A percentile compares a stretch with the other conserved stretches of the same genome.
phyloP scores from a whole-genome alignment of 164 flowering plant genomes.

The Aristolochia californica region DNA sequence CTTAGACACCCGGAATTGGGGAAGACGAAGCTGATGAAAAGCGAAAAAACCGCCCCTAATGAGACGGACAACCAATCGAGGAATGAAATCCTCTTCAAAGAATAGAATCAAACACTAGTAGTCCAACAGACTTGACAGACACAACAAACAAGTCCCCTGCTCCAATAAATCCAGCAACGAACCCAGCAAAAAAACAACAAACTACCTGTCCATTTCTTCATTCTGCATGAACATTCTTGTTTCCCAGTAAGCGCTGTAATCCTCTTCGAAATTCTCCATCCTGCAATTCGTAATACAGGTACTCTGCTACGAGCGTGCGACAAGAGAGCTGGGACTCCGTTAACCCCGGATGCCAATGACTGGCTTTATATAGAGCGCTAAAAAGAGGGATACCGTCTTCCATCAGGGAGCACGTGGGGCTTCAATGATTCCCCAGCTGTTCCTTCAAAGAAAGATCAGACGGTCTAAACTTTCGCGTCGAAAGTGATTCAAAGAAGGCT shows the following conservation, averaged over 20 bases:
- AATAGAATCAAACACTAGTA: too few relatives aligned
- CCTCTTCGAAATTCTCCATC: slow-evolving; percentile 14
- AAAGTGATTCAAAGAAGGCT: too few relatives aligned
- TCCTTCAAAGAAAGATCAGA: neutral
- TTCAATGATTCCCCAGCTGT: neutral
- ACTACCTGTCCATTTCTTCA: slow-evolving; percentile 20
- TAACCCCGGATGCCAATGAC: too few relatives aligned
- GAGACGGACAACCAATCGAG: too few relatives aligned
- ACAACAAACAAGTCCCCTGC: too few relatives aligned
- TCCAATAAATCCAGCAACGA: too few relatives aligned
- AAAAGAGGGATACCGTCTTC: neutral
- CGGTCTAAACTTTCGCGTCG: too few relatives aligned
- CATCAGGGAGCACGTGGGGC: neutral
- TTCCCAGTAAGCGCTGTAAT: slow-evolving; percentile 19
- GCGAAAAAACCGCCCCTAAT: too few relatives aligned
- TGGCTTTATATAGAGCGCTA: neutral
- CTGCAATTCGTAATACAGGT: neutral
- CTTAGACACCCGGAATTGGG: neutral
- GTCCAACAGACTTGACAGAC: too few relatives aligned
- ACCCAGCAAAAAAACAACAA: neutral
- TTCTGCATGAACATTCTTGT: slow-evolving; percentile 18
- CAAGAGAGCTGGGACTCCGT: neutral
- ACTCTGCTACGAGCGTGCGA: neutral
- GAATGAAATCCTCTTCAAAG: neutral
- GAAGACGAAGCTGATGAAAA: neutral